Base-by-base conservation (phyloP, 345 rosid species). In the Salix udensis region DNA sequence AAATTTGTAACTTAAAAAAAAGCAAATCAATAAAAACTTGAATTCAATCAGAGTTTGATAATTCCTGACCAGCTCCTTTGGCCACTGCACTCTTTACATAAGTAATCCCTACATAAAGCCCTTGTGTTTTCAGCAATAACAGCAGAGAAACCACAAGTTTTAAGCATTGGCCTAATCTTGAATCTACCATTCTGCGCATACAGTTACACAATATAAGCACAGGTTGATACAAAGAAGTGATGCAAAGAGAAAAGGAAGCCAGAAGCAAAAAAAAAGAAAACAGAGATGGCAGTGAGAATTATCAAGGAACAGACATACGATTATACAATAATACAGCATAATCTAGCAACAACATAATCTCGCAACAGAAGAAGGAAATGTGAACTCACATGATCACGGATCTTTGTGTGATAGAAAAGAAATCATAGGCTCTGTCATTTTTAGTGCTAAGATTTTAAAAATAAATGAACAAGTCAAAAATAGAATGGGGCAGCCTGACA, bases 51-150 rank as follows among this genome's bases (percentile, higher is more conserved):
- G 40, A 50, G 26, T 50, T 16, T 19, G n/a, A 3, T 1, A 39
- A 65, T 42, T 64, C 52, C 87, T 79, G 75, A 95, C 98, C 98
- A 46, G 96, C 98, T 80, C 97, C 97, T 83, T 85, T 91, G 6
- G 88, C 86, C 11, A 89, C 92, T 24, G 94, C 98, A 80, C 77
- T 89, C 40, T 71, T 72, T 50, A 93, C 88, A 74, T 75, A 85
- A 34, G 96, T 90, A 69, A 91, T 95, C 67, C 71, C 80, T 7
- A 88, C 93, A 70, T 78, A 74, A 64, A 81, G 76, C 39, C 90
- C 94, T 66, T 92, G 79, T 36, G 87, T 74, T 75, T 69, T 85
- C 73, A 84, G 73, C 73, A 88, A 61, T 42, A 84, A 30, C 74
- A 91, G 55, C 64, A 83, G 78, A 79, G 78, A 85, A 26, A 81